Percentiles rank a stretch among this genome's conserved stretches.
phyloP scores from a whole-genome alignment of 768 basidiomycete species.

The Lactifluus subvellereus region DNA sequence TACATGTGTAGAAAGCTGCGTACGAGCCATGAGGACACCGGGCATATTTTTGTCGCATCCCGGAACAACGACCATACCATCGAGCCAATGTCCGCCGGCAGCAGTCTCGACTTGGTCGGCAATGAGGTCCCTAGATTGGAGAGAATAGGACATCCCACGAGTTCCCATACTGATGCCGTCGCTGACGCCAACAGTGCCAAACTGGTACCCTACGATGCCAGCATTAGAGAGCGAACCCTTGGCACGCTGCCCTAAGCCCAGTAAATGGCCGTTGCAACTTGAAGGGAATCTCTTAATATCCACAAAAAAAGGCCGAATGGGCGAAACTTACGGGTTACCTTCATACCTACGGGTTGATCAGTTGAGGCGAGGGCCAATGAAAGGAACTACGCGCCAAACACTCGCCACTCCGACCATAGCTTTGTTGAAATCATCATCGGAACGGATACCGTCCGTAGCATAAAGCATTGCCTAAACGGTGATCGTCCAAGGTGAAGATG shows the following conservation, averaged over 20 bases:
- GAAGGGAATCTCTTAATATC: neutral
- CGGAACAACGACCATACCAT: constrained; percentile 95
- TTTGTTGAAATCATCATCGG: constrained; percentile 83
- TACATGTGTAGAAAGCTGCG: constrained; percentile 32
- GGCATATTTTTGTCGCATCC: constrained; percentile 99
- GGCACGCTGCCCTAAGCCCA: constrained; percentile 81
- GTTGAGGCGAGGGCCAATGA: constrained; percentile 22
- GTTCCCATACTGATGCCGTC: constrained; percentile 99
- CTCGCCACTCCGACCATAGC: constrained; percentile 97
- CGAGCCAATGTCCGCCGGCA: constrained; percentile 95
- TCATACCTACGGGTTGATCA: constrained; percentile 68
- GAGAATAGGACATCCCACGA: constrained; percentile 87
- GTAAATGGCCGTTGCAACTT: constrained; percentile 93
- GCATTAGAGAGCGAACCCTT: constrained; percentile 70
- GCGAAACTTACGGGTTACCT: constrained; percentile 82
- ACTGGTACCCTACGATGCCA: constrained; percentile 90
- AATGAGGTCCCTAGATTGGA: constrained; percentile 95
- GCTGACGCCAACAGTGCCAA: constrained; percentile 95
- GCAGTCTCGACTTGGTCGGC: constrained; percentile 97
- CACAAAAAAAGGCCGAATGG: neutral
- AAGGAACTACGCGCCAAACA: constrained; percentile 66
- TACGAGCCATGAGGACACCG: constrained; percentile 95
- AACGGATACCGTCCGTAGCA: constrained; percentile 88
- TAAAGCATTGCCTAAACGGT: constrained; percentile 86
- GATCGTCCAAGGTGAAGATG: neutral